Evolutionary conservation across 139 green algal species (phyloP).

Genomic region (Volvox africanus): DNA sequence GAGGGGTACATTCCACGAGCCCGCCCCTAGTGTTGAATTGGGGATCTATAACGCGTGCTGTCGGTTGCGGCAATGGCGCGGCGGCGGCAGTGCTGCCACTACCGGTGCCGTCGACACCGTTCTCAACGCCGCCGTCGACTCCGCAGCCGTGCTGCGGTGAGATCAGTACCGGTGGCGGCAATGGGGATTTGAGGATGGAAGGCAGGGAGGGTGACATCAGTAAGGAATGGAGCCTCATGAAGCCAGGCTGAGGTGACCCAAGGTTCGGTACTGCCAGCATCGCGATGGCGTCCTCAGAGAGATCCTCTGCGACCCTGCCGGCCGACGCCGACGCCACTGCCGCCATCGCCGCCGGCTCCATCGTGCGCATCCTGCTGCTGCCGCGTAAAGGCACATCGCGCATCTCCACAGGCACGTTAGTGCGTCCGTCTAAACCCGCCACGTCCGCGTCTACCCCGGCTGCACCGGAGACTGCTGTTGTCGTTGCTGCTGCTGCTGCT

Average conservation of each 20-base stretch:
- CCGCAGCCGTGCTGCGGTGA: not conserved
- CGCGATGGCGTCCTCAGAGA: not conserved
- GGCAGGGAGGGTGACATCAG: not conserved
- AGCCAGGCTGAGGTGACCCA: conserved; percentile 2
- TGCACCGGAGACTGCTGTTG: too few relatives aligned
- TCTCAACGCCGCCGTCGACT: too few relatives aligned
- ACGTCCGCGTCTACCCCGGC: too few relatives aligned
- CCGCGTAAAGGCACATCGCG: too few relatives aligned
- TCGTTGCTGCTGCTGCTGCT: too few relatives aligned
- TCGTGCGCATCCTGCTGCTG: too few relatives aligned
- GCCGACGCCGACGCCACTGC: not conserved
- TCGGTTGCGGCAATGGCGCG: too few relatives aligned
- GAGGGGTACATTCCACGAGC: too few relatives aligned
- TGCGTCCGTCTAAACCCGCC: too few relatives aligned
- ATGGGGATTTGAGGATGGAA: not conserved
- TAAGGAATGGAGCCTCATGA: not conserved
- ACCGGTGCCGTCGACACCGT: not conserved
- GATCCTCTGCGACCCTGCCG: not conserved
- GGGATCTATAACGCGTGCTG: too few relatives aligned
- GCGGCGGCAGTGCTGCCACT: not conserved
- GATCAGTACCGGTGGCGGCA: not conserved
- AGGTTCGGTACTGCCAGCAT: not conserved
- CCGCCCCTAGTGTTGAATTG: too few relatives aligned
- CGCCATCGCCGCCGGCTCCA: not conserved
- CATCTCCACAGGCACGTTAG: too few relatives aligned